Evolutionary conservation across 148 eudicot genomes (phyloP), one percentile per base, ranked within the genome.

Genomic region (Beta vulgaris): DNA sequence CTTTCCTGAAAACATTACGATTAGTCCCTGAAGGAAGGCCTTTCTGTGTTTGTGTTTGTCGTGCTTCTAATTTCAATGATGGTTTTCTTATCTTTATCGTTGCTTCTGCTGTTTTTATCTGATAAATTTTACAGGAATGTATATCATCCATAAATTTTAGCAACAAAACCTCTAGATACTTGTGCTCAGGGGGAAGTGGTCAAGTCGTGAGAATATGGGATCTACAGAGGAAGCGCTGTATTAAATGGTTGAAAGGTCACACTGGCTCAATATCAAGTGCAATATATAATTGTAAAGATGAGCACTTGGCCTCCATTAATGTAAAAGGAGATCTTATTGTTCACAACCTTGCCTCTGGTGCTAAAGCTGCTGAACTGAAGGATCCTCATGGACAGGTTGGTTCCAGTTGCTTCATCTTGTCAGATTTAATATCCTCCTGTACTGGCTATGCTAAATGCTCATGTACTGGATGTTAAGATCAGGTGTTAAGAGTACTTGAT

Each of bases 151-250:
- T 94, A 68, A 90, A 80, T 80, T 94, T 94, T 81, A 91, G 97
- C 88, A 94, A 85, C 79, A 94, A 94, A 81, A 88, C 89, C 36
- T 94, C 98, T 68, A 85, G 98, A 77, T 94, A 91, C 76, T 78
- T 94, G 60, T 91, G 97, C 73, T 88, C 98, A 25, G 97, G 96
- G 48, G 98, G 98, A 63, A 88, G 88, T 76, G 89, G 90, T 68
- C 93, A 94, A 81, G 89, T 94, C 77, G 98, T 91, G 32, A 83
- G 88, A 77, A 94, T 91, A 67, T 94, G 98, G 98, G 98, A 94
- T 85, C 84, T 94, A 82, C 98, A 90, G 80, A 86, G 88, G 77
- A 94, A 92, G 76, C 96, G 93, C 39, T 94, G 98, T 84, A 91
- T 94, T 69, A 94, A 94, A 87, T 86, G 96, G 97, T 83, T 94